These are phyloP conservation scores for Trypanosoma lewisi DNA, from an alignment of 208 protist species.

Conservation along the genomic window DNA sequence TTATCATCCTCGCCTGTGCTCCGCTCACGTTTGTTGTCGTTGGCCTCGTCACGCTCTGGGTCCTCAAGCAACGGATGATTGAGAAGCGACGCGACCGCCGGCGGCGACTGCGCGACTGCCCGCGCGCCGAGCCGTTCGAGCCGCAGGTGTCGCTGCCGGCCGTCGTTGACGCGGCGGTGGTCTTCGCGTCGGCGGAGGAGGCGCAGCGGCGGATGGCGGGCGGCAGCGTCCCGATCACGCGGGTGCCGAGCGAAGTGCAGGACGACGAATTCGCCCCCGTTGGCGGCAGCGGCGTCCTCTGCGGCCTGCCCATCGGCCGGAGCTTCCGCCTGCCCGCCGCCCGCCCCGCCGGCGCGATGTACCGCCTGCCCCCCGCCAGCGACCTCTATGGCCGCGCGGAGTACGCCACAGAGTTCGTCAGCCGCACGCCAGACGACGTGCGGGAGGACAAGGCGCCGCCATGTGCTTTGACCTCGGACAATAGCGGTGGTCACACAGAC, in stretches of 20 bases:
- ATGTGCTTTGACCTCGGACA: not conserved
- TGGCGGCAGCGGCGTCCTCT: not conserved
- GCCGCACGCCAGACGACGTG: not conserved
- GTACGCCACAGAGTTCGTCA: not conserved
- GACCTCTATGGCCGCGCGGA: not conserved
- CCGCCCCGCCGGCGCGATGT: not conserved
- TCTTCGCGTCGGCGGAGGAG: not conserved
- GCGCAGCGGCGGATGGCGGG: not conserved
- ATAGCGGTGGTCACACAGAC: not conserved
- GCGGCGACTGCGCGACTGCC: not conserved
- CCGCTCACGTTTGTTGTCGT: not conserved
- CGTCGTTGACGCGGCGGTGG: not conserved
- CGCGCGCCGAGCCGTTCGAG: not conserved
- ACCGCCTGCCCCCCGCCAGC: not conserved
- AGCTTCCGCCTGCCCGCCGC: not conserved
- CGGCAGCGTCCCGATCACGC: not conserved
- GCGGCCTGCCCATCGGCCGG: not conserved
- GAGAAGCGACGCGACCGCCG: not conserved
- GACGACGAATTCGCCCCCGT: not conserved
- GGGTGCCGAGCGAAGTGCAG: not conserved
- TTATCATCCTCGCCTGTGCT: too few species aligned
- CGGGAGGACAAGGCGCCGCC: not conserved
- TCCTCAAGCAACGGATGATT: not conserved
- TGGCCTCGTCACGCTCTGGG: not conserved
- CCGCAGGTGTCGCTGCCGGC: not conserved